These are phyloP conservation scores for Aschersonia sp. DNA, from an alignment of 2,329 filamentous ascomycete species.

Conservation along the genomic window DNA sequence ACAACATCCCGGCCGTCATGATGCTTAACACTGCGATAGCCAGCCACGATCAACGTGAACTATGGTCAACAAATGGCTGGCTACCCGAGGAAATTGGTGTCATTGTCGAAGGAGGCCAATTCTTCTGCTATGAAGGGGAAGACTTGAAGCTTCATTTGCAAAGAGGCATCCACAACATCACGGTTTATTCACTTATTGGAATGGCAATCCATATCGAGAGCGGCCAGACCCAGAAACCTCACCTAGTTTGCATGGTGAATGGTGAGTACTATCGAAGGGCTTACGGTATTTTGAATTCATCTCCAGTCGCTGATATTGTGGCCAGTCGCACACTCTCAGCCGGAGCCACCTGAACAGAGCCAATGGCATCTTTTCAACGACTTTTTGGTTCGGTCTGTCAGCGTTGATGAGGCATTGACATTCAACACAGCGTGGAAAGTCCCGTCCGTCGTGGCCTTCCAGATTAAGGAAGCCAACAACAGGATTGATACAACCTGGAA, in stretches of 20 bases:
- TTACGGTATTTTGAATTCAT: too few species aligned
- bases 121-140: constrained; percentile 89
- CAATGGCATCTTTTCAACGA: constrained; percentile 98
- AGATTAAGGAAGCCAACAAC: constrained; percentile 69
- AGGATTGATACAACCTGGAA: constrained; percentile 79
- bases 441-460: constrained; percentile 76
- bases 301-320: constrained; percentile 1
- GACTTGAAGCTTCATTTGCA: constrained; percentile 71
- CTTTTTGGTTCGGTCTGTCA: constrained; percentile 73
- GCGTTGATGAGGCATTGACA: constrained; percentile 68
- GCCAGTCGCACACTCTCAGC: constrained; percentile 50
- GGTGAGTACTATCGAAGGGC: constrained; percentile 28
- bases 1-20: constrained; percentile 69
- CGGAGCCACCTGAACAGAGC: constrained; percentile 41
- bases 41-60: constrained; percentile 55
- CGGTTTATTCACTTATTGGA: constrained; percentile 83
- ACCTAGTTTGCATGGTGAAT: constrained; percentile 84
- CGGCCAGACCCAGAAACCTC: constrained; percentile 70
- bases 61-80: constrained; percentile 86
- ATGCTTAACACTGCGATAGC: constrained; percentile 74
- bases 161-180: constrained; percentile 64
- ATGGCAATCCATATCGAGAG: constrained; percentile 82
- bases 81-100: constrained; percentile 89
- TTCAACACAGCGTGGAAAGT: constrained; percentile 91
- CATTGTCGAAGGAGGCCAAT: constrained; percentile 78